phyloP scores from a whole-genome alignment of 208 protist genomes.

The Sergeia podlipaevii region DNA sequence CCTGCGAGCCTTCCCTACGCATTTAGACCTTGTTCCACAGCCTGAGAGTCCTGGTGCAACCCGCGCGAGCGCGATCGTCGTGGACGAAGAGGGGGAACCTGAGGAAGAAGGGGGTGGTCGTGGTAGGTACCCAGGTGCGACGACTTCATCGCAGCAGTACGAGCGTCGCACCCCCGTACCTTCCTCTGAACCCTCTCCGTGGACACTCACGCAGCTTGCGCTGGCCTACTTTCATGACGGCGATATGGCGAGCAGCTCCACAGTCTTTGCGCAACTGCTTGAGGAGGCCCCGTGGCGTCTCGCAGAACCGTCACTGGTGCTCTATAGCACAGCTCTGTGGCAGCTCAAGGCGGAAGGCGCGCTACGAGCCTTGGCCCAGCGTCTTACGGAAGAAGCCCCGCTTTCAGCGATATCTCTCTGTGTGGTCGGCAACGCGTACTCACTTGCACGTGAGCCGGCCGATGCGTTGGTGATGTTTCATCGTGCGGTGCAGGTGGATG shows the following conservation, averaged over 20 bases:
- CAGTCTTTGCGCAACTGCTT: constrained; percentile 44
- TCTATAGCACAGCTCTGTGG: constrained; percentile 96
- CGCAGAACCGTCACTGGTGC: constrained; percentile 53
- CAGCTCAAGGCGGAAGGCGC: constrained; percentile 84
- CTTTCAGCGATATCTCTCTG: constrained; percentile 84
- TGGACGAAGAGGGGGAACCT: too few relatives aligned
- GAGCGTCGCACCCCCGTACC: constrained; percentile 1
- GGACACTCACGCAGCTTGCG: constrained; percentile 44
- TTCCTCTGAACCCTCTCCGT: too few relatives aligned
- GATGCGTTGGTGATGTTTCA: constrained; percentile 94
- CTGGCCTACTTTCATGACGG: constrained; percentile 77
- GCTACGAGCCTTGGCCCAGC: constrained; percentile 87
- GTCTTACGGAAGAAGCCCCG: constrained; percentile 85
- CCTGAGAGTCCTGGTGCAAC: neutral
- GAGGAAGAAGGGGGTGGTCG: neutral
- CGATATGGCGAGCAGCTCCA: constrained; percentile 48
- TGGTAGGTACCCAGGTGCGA: neutral
- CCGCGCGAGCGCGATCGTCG: too few relatives aligned
- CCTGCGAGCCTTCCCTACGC: constrained; percentile 9
- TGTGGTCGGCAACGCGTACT: constrained; percentile 94
- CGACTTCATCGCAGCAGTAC: neutral
- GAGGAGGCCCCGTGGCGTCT: constrained; percentile 53
- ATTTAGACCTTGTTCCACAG: too few relatives aligned
- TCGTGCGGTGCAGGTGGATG: constrained; percentile 87
- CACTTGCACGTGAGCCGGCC: constrained; percentile 92